Base-by-base conservation (phyloP, 345 rosid species). In the Pseudoturritis turrita region DNA sequence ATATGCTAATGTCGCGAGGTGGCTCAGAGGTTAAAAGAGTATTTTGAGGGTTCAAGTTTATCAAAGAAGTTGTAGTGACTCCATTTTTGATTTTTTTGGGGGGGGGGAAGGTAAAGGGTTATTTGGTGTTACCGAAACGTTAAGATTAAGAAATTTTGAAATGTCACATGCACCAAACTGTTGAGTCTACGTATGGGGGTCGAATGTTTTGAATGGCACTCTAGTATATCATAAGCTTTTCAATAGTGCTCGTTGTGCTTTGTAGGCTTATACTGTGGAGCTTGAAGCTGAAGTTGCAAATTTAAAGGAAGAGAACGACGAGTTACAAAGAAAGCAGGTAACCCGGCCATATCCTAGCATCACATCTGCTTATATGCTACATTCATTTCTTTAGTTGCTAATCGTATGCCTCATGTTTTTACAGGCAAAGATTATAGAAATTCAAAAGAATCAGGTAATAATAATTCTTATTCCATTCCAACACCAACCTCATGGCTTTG, bases 211-310 rank as follows among this genome's bases (percentile, higher is more conserved):
- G 47, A 49, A 18, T 43, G 25, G 15, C 12, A 50, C 10, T 37
- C 35, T 51, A 26, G 10, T 46, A 17, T 26, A 23, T 51, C 47
- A 25, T 6, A 52, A 8, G 54, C 55, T 62, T 59, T 62, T 68
- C 5, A 70, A n/a, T 41, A n/a, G 10, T 69, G 41, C 12, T 36
- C 53, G 19, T 0, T 64, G 63, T 72, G 73, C 7, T 74, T 31
- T 29, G 17, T 70, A 95, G 99, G 99, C 97, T 72, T 95, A 92
- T 71, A 96, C 99, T 2, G 83, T 69, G 89, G 98, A 96, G 75
- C 80, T 96, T 81, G 98, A 96, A 88, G 92, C 89, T 44, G 98
- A 96, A 84, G 83, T 89, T 62, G 91, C 89, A 11, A 90, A 88
- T 80, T 71, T 92, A 47, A 91, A 92, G 55, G 91, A 86, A 78